These are phyloP conservation scores for Blastobotrys raffinosifermentans DNA, from an alignment of 1,139 yeast genomes.

Conservation along the genomic window DNA sequence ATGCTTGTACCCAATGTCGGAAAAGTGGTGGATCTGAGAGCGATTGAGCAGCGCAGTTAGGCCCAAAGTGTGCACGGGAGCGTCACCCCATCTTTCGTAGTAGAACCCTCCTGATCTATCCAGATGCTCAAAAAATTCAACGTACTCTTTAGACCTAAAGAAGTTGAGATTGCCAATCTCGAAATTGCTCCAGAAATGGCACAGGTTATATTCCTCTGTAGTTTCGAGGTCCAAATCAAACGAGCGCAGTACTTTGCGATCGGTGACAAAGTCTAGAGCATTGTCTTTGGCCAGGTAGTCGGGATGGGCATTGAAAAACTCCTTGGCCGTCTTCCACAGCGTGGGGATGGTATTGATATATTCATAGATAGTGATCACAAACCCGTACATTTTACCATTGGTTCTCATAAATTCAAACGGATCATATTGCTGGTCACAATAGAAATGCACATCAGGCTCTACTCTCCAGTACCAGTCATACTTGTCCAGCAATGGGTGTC, in stretches of 20 bases:
- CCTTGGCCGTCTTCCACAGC: constrained; percentile 69
- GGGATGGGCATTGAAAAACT: constrained; percentile 55
- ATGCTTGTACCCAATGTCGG: constrained; percentile 84
- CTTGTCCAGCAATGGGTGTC: constrained; percentile 57
- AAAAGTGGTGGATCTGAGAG: constrained; percentile 75
- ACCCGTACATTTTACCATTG: constrained; percentile 73
- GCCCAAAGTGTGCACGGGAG: constrained; percentile 89
- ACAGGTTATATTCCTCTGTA: constrained; percentile 64
- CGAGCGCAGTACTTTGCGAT: constrained; percentile 36
- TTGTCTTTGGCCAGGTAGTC: constrained; percentile 53
- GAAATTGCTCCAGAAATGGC: constrained; percentile 95
- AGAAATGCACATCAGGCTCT: constrained; percentile 84
- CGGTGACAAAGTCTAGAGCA: constrained; percentile 63
- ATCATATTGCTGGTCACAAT: constrained; percentile 62
- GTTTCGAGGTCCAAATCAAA: constrained; percentile 36
- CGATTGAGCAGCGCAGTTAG: constrained; percentile 61
- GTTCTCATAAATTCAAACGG: constrained; percentile 81
- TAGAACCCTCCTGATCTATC: constrained; percentile 79
- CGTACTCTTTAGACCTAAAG: constrained; percentile 66
- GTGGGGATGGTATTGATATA: constrained; percentile 81
- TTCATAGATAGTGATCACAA: constrained; percentile 72
- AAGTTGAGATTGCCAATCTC: constrained; percentile 80
- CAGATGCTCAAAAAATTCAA: constrained; percentile 60
- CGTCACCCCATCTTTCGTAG: constrained; percentile 94
- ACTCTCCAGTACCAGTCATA: constrained; percentile 91